Conservation (phyloP, 257 asterid species). For the Osmanthus fragrans region DNA sequence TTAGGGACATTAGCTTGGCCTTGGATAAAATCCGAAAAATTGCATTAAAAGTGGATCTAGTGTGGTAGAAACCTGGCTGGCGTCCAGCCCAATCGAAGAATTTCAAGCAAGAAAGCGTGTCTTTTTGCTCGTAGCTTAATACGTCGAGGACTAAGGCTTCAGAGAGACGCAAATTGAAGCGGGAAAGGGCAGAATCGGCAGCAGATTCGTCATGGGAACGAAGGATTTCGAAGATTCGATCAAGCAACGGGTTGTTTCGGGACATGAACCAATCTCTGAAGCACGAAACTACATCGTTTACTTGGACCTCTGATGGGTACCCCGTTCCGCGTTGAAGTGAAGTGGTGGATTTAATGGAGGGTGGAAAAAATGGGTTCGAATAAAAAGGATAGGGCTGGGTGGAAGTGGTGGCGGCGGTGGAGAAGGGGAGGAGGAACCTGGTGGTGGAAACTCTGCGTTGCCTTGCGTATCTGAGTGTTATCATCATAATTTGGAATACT, state of each 20-base stretch:
- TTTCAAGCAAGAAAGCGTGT: constrained; percentile 66
- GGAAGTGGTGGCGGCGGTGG: constrained; percentile 12
- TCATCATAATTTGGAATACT: constrained; percentile 24
- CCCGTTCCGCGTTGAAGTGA: constrained; percentile 13
- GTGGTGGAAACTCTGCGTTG: constrained; percentile 34
- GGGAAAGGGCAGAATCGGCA: constrained; percentile 45
- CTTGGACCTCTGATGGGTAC: constrained; percentile 23
- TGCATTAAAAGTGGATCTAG: constrained; percentile 60
- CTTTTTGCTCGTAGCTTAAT: constrained; percentile 49
- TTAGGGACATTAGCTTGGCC: constrained; percentile 48
- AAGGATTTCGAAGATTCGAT: constrained; percentile 56
- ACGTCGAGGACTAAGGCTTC: constrained; percentile 58
- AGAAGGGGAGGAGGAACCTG: constrained; percentile 12
- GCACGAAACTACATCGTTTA: constrained; percentile 32
- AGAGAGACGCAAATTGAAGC: constrained; percentile 50
- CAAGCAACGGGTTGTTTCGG: constrained; percentile 48
- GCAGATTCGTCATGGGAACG: constrained; percentile 47
- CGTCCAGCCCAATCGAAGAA: constrained; percentile 97
- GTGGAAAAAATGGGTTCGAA: neutral
- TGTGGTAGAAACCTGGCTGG: constrained; percentile 69
- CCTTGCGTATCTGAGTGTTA: constrained; percentile 36
- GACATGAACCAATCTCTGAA: constrained; percentile 75
- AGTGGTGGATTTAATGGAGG: neutral
- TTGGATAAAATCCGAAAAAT: constrained; percentile 59
- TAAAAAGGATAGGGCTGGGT: neutral